A percentile compares a stretch with the other conserved stretches of the same genome.
phyloP scores from a whole-genome alignment of 1,284 basidiomycete species.

The Apiotrichum domesticum region DNA sequence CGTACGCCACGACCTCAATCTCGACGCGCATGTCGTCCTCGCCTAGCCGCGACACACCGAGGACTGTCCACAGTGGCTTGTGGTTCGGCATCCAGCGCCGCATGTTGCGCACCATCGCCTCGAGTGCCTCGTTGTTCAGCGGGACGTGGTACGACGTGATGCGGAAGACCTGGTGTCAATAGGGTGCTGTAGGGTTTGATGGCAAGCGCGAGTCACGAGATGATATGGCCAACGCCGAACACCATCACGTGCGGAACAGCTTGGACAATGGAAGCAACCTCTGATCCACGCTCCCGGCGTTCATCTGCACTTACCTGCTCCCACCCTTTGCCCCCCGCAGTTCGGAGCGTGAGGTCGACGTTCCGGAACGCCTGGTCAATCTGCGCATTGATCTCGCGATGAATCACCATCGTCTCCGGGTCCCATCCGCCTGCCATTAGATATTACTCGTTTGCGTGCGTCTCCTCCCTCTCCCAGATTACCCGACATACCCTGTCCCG shows the following conservation, averaged over 20 bases:
- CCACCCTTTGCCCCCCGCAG: conserved; percentile 29
- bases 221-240: no score
- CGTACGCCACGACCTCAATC: conserved; percentile 27
- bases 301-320: conserved; percentile 16
- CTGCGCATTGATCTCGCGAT: conserved; percentile 20
- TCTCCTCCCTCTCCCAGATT: neutral
- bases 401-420: conserved; percentile 12
- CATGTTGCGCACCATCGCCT: conserved; percentile 21
- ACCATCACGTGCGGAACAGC: no score
- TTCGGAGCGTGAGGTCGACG: conserved; percentile 22
- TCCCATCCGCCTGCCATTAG: conserved; percentile 24
- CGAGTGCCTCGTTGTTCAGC: conserved; percentile 16
- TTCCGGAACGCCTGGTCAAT: conserved; percentile 31
- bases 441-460: neutral
- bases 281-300: no score
- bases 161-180: conserved; percentile 15
- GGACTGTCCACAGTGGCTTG: conserved; percentile 27
- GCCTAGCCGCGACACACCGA: conserved; percentile 22
- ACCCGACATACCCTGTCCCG: conserved; percentile 25
- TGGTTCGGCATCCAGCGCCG: conserved; percentile 25
- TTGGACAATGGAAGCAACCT: neutral
- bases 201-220: neutral
- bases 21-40: conserved; percentile 28
- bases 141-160: conserved; percentile 26
- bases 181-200: neutral